A percentile compares a stretch with the other conserved stretches of the same genome.
Conservation (phyloP, 2,329 filamentous ascomycete species). For the Colletotrichum musae region DNA sequence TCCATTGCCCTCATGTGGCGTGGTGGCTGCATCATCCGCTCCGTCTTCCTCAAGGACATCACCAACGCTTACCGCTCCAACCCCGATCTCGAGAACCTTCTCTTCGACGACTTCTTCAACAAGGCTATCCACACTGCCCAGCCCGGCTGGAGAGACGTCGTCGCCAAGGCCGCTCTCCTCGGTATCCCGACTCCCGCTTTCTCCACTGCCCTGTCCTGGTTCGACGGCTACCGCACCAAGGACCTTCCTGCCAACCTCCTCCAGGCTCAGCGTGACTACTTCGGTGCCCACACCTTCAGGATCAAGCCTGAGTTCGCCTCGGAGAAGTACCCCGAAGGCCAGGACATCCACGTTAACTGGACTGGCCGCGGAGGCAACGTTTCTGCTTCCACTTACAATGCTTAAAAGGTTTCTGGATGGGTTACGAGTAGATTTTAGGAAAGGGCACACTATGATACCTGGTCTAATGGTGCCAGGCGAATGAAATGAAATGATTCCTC, state of each 20-base stretch:
- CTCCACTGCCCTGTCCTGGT: slow-evolving; percentile 97
- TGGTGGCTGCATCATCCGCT: slow-evolving; percentile 99
- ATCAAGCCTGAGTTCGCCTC: slow-evolving; percentile 86
- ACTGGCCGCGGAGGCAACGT: slow-evolving; percentile 98
- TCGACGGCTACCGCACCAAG: slow-evolving; percentile 98
- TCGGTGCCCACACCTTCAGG: slow-evolving; percentile 92
- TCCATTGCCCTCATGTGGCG: slow-evolving; percentile 99
- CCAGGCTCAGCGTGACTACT: slow-evolving; percentile 99
- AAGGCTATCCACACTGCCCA: slow-evolving; percentile 98
- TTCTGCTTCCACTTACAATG: slow-evolving; percentile 97
- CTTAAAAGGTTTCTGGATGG: slow-evolving; percentile 68
- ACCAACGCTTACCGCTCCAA: slow-evolving; percentile 95
- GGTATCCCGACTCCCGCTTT: slow-evolving; percentile 97
- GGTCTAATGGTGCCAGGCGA: slow-evolving; percentile 41
- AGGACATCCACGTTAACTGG: slow-evolving; percentile 99
- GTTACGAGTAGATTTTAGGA: slow-evolving; percentile 38
- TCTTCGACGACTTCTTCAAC: slow-evolving; percentile 99
- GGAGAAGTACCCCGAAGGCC: slow-evolving; percentile 84
- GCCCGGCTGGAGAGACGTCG: slow-evolving; percentile 90
- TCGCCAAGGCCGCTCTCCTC: slow-evolving; percentile 91
- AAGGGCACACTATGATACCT: slow-evolving; percentile 38
- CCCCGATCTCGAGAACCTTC: slow-evolving; percentile 95
- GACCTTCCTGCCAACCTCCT: slow-evolving; percentile 98
- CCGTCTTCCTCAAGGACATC: slow-evolving; percentile 99
- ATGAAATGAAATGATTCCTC: slow-evolving; percentile 40